Evolutionary conservation across 306 rosid species (phyloP), one percentile per base, ranked within the genome.

Genomic region (Calophaca sinica): DNA sequence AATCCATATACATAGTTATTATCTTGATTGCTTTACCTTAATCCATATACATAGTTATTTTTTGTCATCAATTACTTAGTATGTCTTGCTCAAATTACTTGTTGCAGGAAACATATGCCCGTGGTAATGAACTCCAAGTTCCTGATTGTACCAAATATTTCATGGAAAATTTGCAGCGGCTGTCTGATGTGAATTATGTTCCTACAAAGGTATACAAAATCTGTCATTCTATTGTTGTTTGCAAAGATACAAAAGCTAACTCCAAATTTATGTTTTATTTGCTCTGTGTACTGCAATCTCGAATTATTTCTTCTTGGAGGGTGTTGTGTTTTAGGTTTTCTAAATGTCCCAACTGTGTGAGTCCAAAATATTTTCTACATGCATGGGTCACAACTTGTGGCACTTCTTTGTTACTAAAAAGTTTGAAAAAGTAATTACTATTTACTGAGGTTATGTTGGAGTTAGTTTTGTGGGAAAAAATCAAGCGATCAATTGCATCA

Each of bases 101-200:
- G 50, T 65, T 85, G 82, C 69, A 94, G 99, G 99, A 92, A 87
- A 94, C 99, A 36, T 89, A 84, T 85, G 76, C 84, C 71, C 99
- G 92, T 42, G 93, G 99, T 41, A 92, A 89, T 77, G 97, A 90
- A 68, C 93, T 94, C 70, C 99, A 92, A 82, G 91, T 94, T 90
- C 97, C 99, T 60, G 99, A 94, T 42, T 94, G 99, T 87, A 79
- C 99, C 36, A 75, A 86, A 66, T 94, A 92, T 83, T 94, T 94
- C 87, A 92, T 94, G 93, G 97, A 90, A 81, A 94, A 89, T 84
- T 82, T 94, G 70, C 90, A 88, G 73, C 89, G 97, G 83, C 77
- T 94, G 74, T 84, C 96, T 13, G 96, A 94, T 48, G 72, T 74
- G 3, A 85, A 83, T 85, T 94, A 94, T 68, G 80, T 89, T 78